Conservation (phyloP, 768 basidiomycete genomes). For the Cantharellus anzutake region DNA sequence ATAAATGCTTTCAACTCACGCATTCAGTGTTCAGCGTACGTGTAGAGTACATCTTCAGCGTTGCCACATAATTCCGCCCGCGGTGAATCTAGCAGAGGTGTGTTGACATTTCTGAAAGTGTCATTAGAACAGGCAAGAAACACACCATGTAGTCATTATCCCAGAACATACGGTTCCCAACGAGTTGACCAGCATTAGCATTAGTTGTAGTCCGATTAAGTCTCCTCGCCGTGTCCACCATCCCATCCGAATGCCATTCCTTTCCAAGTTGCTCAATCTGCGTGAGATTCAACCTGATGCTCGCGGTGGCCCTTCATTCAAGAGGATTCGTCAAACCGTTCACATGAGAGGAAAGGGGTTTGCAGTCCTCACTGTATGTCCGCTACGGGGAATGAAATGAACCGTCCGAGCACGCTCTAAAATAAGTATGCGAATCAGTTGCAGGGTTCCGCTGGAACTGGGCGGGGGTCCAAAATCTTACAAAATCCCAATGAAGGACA, state of each 20-base stretch:
- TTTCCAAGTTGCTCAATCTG: slow-evolving; percentile 30
- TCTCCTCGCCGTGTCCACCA: slow-evolving; percentile 23
- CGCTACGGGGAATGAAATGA: slow-evolving; percentile 44
- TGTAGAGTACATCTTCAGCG: slow-evolving; percentile 41
- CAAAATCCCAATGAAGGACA: slow-evolving; percentile 54
- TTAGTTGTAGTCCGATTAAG: slow-evolving; percentile 20
- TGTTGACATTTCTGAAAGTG: not conserved
- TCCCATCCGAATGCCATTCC: slow-evolving; percentile 28
- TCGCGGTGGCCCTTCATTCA: slow-evolving; percentile 30
- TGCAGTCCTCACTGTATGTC: slow-evolving; percentile 23
- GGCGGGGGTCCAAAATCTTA: slow-evolving; percentile 18
- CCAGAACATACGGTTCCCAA: slow-evolving; percentile 46
- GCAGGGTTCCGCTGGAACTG: not conserved
- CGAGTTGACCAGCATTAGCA: slow-evolving; percentile 35
- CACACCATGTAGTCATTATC: slow-evolving; percentile 50
- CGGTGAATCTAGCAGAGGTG: slow-evolving; percentile 33
- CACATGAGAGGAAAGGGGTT: not conserved
- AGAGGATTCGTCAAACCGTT: not conserved
- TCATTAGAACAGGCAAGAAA: not conserved
- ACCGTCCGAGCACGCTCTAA: slow-evolving; percentile 43
- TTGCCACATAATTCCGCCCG: slow-evolving; percentile 36
- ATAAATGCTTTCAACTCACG: slow-evolving; percentile 21
- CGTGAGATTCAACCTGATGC: slow-evolving; percentile 38
- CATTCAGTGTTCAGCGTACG: slow-evolving; percentile 46
- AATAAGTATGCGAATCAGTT: not conserved